Evolutionary conservation across 306 rosid species (phyloP).

Genomic region (Cercis canadensis): DNA sequence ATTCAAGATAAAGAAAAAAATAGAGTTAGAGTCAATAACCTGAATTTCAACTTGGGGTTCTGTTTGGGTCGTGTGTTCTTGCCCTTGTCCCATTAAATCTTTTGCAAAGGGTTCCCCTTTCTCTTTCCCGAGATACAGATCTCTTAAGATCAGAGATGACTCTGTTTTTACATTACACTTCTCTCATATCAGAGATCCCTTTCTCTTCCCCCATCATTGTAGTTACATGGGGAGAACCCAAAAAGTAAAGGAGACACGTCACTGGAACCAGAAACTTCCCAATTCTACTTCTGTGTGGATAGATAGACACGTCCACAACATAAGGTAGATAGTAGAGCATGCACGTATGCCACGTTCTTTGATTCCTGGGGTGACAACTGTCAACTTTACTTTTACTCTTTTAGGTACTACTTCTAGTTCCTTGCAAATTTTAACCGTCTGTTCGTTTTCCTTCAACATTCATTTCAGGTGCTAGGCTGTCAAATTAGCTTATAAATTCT

Average conservation of each 20-base stretch:
- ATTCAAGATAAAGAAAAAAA: no score
- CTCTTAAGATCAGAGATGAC: neutral
- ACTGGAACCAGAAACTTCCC: slow-evolving; percentile 5
- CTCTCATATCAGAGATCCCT: no score
- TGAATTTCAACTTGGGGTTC: slow-evolving; percentile 55
- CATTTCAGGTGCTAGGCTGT: no score
- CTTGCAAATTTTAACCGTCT: no score
- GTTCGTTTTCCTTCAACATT: no score
- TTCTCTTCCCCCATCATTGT: no score
- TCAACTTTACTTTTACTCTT: neutral
- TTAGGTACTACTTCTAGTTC: no score
- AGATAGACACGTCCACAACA: slow-evolving; percentile 10
- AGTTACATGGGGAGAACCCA: neutral
- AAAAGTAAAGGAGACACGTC: neutral
- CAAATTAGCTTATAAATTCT: no score
- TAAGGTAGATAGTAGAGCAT: no score
- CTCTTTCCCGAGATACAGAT: neutral
- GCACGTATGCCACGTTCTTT: slow-evolving; percentile 15
- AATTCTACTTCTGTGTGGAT: neutral
- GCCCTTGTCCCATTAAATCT: slow-evolving; percentile 40
- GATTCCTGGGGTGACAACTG: neutral
- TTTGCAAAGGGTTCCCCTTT: no score
- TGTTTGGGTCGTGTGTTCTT: slow-evolving; percentile 38
- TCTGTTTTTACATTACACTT: no score
- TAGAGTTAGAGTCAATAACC: slow-evolving; percentile 36